Evolutionary conservation across 495 filamentous ascomycete genomes (phyloP).

Genomic region (Hypomontagnella monticulosa): DNA sequence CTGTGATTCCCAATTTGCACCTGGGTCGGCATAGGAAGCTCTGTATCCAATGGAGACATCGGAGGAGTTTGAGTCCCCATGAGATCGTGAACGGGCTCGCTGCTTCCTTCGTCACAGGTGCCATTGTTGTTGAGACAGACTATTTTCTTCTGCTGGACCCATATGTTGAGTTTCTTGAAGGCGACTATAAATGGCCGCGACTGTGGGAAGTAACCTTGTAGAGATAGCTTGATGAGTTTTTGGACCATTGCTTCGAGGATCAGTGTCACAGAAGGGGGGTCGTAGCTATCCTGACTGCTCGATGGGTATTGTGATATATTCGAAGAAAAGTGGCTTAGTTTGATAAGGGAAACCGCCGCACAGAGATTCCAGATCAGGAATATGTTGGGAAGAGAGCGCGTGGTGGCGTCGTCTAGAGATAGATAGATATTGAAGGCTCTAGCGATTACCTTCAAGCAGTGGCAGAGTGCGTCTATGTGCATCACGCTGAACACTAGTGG

Average conservation of each 20-base stretch:
- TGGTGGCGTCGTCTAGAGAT: conserved; percentile 20
- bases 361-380: conserved; percentile 33
- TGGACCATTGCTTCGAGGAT: conserved; percentile 26
- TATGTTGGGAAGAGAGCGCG: conserved; percentile 31
- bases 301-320: conserved; percentile 3
- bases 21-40: not conserved
- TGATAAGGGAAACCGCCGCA: conserved; percentile 23
- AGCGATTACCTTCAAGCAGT: conserved; percentile 22
- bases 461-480: conserved; percentile 28
- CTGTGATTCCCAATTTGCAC: not conserved
- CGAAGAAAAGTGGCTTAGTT: conserved; percentile 24
- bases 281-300: not conserved
- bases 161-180: conserved; percentile 31
- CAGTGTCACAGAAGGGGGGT: conserved; percentile 5
- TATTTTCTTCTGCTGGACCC: conserved; percentile 31
- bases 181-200: conserved; percentile 32
- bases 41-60: conserved; percentile 10
- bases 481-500: conserved; percentile 12
- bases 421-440: conserved; percentile 23
- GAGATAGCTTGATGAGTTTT: conserved; percentile 20
- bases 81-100: conserved; percentile 25
- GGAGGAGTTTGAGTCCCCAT: conserved; percentile 33
- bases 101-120: conserved; percentile 11
- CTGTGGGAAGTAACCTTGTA: conserved; percentile 32
- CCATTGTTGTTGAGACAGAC: conserved; percentile 34